These are phyloP conservation scores for Lentinus tigrinus DNA, from an alignment of 768 basidiomycete genomes.

Conservation along the genomic window DNA sequence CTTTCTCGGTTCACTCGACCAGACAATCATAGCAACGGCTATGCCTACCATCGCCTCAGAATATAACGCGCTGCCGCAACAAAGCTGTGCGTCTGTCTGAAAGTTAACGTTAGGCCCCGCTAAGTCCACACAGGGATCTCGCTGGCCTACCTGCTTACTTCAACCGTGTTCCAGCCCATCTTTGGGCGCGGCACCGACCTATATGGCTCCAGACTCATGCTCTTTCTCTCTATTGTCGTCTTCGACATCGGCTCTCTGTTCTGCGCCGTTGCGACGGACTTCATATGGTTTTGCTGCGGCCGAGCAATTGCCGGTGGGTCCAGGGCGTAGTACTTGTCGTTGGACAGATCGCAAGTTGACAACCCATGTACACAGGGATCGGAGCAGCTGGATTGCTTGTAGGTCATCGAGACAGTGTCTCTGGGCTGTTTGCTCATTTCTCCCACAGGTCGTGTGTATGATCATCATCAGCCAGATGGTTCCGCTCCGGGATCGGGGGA, in stretches of 20 bases:
- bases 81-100: conserved; percentile 2
- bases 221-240: neutral
- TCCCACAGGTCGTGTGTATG: conserved; percentile 1
- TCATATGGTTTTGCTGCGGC: conserved; percentile 4
- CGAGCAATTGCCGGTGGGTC: neutral
- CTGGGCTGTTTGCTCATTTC: neutral
- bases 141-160: conserved; percentile 1
- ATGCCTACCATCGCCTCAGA: conserved; percentile 4
- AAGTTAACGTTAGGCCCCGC: neutral
- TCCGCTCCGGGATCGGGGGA: conserved; percentile 5
- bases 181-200: conserved; percentile 5
- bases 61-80: neutral
- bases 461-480: conserved; percentile 10
- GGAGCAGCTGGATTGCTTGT: conserved; percentile 2
- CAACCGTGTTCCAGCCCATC: conserved; percentile 7
- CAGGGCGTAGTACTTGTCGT: too few relatives aligned
- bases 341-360: neutral
- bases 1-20: conserved; percentile 7
- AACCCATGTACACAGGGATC: neutral
- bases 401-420: neutral
- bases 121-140: neutral
- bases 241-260: conserved; percentile 5
- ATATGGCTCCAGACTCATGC: conserved; percentile 1
- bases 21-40: conserved; percentile 1
- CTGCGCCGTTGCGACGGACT: neutral